Base-by-base conservation (phyloP, 2,329 filamentous ascomycete genomes). In the Ceratocystis destructans region DNA sequence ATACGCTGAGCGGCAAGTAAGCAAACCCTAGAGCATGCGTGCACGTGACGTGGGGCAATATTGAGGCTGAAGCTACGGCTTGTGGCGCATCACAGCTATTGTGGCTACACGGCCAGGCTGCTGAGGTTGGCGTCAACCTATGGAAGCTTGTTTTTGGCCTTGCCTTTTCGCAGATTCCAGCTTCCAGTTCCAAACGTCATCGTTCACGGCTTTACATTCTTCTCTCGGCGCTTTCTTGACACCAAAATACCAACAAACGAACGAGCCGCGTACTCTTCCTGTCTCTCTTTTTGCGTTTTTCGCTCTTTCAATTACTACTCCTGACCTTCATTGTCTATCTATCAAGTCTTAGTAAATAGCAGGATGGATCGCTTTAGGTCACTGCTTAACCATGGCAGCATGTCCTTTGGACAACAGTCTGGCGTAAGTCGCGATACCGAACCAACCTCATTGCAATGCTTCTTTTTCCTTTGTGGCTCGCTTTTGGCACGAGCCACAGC, bases 11-110 rank as follows among this genome's bases (percentile, higher is more conserved):
- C n/a, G 15, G 4, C 25, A 22, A 20, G 22, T 7, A 33, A 7
- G 12, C 44, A 63, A 63, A 46, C 44, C 41, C 31, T 50, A 50
- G 6, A 15, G 10, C 12, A 46, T 10, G 8, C 12, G 1, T 5
- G 12, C 31, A 46, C 15, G 31, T 33, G 20, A 62, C 31, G 62
- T 55, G 62, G 50, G 50, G 33, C 20, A 17, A 17, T 2, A 8
- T 25, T 64, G 53, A 57, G 61, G 62, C 66, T 53, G 25, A 62
- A 64, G 62, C 48, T 63, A 17, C 59, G 73, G 73, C 72, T 71
- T 75, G 69, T 73, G 72, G 68, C 65, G 72, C 69, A 70, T 71
- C 74, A 72, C 73, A 75, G 73, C 71, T 70, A 68, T 37, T 65
- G 62, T 68, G 64, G 64, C 67, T 64, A 55, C 59, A 25, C 55